Conservation (phyloP, 257 asterid species). For the Solanum dulcamara region DNA sequence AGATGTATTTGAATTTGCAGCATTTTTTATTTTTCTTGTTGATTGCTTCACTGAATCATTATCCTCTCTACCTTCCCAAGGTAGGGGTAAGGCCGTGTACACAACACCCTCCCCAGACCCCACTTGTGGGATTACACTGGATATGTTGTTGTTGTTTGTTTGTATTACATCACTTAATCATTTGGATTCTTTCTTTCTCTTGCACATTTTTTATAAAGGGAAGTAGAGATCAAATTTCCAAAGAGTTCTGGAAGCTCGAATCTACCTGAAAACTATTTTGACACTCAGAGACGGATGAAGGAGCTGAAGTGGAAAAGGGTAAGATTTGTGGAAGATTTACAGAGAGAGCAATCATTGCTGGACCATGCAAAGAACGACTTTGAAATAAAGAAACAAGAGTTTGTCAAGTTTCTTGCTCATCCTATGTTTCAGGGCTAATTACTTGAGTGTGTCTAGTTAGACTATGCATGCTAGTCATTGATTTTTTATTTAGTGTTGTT, state of each 20-base stretch:
- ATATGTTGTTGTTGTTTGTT: neutral
- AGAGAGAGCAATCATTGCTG: conserved; percentile 45
- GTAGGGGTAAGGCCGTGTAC: neutral
- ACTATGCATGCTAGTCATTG: neutral
- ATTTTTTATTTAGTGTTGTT: neutral
- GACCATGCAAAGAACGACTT: conserved; percentile 29
- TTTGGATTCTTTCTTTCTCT: neutral
- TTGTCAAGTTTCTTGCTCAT: conserved; percentile 38
- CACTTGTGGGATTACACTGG: neutral
- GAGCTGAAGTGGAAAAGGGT: conserved; percentile 57
- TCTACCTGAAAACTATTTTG: conserved; percentile 26
- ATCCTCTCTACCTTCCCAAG: neutral
- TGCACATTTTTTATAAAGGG: conserved; percentile 25
- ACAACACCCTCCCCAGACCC: neutral
- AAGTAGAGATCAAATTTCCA: conserved; percentile 51
- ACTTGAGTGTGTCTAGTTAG: neutral
- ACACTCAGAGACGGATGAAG: conserved; percentile 36
- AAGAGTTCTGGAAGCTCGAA: conserved; percentile 15
- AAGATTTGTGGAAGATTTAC: conserved; percentile 45
- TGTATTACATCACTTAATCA: neutral
- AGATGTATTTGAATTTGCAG: neutral
- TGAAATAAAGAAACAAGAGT: conserved; percentile 54
- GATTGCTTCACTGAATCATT: neutral
- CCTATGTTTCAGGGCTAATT: conserved; percentile 44
- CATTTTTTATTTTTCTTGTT: neutral